phyloP scores from a whole-genome alignment of 345 rosid genomes.

The Dipteronia sinensis region DNA sequence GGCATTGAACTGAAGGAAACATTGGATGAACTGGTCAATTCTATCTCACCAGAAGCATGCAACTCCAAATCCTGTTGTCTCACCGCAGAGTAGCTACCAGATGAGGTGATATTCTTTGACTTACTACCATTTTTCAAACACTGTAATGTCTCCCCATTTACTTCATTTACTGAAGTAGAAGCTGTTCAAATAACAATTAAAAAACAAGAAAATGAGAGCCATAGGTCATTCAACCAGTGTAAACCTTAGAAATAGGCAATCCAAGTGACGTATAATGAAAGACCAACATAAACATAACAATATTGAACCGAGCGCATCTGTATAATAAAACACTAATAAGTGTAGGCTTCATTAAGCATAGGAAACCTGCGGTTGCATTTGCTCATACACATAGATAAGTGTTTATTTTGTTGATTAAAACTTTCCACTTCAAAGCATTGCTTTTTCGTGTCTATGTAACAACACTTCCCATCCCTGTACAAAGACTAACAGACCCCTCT shows the following conservation, averaged over 20 bases:
- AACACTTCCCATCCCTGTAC: no score
- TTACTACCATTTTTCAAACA: constrained; percentile 33
- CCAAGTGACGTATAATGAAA: background rate
- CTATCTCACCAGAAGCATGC: constrained; percentile 25
- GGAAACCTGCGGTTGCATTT: background rate
- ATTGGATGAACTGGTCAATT: constrained; percentile 34
- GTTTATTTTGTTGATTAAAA: no score
- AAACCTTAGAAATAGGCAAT: no score
- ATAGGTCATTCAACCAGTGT: background rate
- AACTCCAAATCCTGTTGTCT: constrained; percentile 36
- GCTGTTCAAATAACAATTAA: constrained; percentile 20
- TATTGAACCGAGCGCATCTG: no score
- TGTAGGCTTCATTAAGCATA: background rate
- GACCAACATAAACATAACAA: no score
- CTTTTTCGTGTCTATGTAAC: no score
- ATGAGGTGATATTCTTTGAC: constrained; percentile 27
- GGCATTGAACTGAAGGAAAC: constrained; percentile 68
- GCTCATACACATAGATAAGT: no score
- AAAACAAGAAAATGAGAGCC: background rate
- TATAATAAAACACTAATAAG: background rate
- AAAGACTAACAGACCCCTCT: background rate
- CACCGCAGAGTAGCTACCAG: constrained; percentile 21
- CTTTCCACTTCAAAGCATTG: no score
- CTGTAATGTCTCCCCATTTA: constrained; percentile 36
- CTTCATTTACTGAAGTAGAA: constrained; percentile 40